phyloP scores from a whole-genome alignment of 2,329 filamentous ascomycete genomes.

The Sporothrix mexicana region DNA sequence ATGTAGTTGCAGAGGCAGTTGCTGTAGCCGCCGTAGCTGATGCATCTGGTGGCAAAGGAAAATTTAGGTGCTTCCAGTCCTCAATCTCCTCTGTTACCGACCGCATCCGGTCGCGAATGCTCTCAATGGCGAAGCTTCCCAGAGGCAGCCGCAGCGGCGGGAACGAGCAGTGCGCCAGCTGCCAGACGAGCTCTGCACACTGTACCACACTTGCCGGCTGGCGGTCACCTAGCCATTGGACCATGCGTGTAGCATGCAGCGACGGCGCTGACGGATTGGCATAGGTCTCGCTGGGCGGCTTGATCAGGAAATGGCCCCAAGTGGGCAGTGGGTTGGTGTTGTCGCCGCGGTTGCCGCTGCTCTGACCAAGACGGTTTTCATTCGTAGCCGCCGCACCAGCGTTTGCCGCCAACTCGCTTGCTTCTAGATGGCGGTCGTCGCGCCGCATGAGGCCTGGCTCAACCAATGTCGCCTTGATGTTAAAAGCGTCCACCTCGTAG shows the following conservation, averaged over 20 bases:
- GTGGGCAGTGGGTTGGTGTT: conserved; percentile 70
- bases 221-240: conserved; percentile 91
- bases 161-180: conserved; percentile 92
- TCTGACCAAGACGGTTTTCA: not conserved
- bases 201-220: conserved; percentile 93
- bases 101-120: conserved; percentile 85
- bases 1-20: conserved; percentile 37
- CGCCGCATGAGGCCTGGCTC: conserved; percentile 87
- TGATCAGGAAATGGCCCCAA: conserved; percentile 92
- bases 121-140: conserved; percentile 94
- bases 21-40: conserved; percentile 33
- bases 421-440: conserved; percentile 63
- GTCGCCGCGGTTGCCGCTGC: conserved; percentile 41
- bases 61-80: conserved; percentile 88
- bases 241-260: conserved; percentile 85
- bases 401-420: not conserved
- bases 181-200: conserved; percentile 91
- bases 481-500: conserved; percentile 90
- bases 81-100: conserved; percentile 95
- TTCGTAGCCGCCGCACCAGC: not conserved
- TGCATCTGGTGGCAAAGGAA: conserved; percentile 55
- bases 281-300: conserved; percentile 83
- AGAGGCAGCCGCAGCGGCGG: conserved; percentile 86
- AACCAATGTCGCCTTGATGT: conserved; percentile 91
- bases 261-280: conserved; percentile 78